Conservation (phyloP, 305 asterid genomes). For the Fraxinus paxiana region DNA sequence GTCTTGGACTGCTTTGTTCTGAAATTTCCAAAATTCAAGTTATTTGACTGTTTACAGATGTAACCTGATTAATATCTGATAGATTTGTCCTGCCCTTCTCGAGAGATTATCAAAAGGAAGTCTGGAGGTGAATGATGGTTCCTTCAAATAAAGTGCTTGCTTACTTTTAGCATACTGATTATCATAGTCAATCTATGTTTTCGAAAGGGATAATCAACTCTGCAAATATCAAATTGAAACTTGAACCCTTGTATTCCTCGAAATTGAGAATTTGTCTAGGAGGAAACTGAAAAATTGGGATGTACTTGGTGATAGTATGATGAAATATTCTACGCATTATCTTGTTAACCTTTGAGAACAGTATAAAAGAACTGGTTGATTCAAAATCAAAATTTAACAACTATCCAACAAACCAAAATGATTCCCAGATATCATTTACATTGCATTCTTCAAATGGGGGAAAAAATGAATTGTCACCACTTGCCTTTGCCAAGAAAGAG, state of each 20-base stretch:
- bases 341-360: background rate
- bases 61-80: background rate
- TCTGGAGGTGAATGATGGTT: background rate
- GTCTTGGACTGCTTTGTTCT: background rate
- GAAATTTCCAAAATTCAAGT: background rate
- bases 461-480: conserved; percentile 19
- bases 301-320: background rate
- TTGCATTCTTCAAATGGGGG: background rate
- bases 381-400: background rate
- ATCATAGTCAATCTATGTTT: background rate
- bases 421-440: conserved; percentile 47
- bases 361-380: background rate
- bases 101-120: background rate
- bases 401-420: conserved; percentile 30
- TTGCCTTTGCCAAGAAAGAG: conserved; percentile 13
- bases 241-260: background rate
- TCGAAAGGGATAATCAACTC: background rate
- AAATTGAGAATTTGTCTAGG: background rate
- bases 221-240: background rate
- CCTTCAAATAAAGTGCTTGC: background rate
- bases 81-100: background rate
- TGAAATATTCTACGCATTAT: background rate
- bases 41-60: background rate
- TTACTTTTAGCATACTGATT: background rate
- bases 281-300: background rate